Base-by-base conservation (phyloP, 2,329 filamentous ascomycete species). In the Sporothrix luriei region DNA sequence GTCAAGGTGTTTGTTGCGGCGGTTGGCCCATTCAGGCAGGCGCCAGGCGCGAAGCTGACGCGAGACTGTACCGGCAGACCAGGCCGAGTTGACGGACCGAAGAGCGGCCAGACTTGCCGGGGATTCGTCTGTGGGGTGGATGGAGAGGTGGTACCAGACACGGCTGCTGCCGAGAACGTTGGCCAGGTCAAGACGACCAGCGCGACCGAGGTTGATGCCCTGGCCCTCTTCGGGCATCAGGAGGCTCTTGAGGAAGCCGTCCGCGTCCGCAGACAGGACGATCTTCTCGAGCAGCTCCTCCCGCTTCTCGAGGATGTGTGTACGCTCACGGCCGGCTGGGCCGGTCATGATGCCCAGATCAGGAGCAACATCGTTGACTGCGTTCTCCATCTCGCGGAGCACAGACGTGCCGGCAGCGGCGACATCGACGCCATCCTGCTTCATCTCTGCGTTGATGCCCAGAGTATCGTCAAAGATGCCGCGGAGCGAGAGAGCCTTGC, bases 391-490 rank as follows among this genome's bases (percentile, higher is more conserved):
- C 77, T 97, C 94, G 49, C 91, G 89, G 16, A 94, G 78, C 11
- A 98, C 90, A 0, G 94, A 96, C 70, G 90, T 90, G n/a, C 91
- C 91, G 1, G 88, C 88, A 0, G 90, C 75, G 0, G 85, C 81
- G 2, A 96, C 85, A n/a, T 91, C 86, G 0, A 99, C 87, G 11
- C 95, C 95, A 74, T 99, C 95, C 72, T 94, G 90, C 76, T 94
- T 97, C 94, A 99, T 98, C 82, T 99, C 95, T 0, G 91, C 86
- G 75, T 98, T 98, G 81, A 99, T 97, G 66, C 95, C 95, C 24
- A 90, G 83, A n/a, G 84, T 87, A 75, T 98, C 95, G 74, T 99
- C 94, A 75, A 99, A 99, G 48, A 98, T 88, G 16, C 92, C 92
- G 51, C 93, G 91, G 82, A 99, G 88, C 14, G 92, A 88, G n/a